Base-by-base conservation (phyloP, 768 basidiomycete species). In the Mycena vitilis region DNA sequence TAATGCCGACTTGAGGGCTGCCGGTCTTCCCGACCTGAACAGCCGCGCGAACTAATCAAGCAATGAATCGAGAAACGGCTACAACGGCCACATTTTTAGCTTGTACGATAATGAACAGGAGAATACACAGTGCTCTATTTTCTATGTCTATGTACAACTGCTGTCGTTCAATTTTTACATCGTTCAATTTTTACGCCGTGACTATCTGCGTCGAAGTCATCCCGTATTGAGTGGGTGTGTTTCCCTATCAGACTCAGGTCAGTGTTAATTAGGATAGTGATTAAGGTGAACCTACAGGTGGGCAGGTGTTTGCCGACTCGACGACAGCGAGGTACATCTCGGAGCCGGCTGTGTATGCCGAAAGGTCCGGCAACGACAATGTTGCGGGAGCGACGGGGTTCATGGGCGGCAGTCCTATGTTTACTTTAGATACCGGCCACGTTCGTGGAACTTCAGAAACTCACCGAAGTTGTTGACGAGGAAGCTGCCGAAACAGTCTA, bases 1-100 rank as follows among this genome's bases (percentile, higher is more conserved):
- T 63, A 88, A 90, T 68, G 80, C 77, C 4, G 83, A 86, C 60
- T 75, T 87, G 63, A 81, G 82, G 63, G 78, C 79, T 34, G 77
- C 79, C 15, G 84, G 84, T 7, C 77, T 85, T 20, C 78, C 82
- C 5, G 72, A 72, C 25, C 55, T 72, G 52, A 69, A 68, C 30
- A 63, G 59, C 30, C 73, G 59, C 44, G 13, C n/a, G 2, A 68
- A 63, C 25, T 68, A 44, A 68, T 8, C 16, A 6, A 15, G 52
- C 11, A 64, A 63, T 1, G n/a, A n/a, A n/a, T n/a, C n/a, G n/a
- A n/a, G n/a, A n/a, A n/a, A n/a, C n/a, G n/a, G n/a, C n/a, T n/a
- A n/a, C n/a, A n/a, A n/a, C n/a, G n/a, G 13, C 13, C 23, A n/a
- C 30, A 30, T 30, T 30, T 2, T 30, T 30, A 30, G 30, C 30